Base-by-base conservation (phyloP, 306 rosid species). In the Quillaja saponaria region DNA sequence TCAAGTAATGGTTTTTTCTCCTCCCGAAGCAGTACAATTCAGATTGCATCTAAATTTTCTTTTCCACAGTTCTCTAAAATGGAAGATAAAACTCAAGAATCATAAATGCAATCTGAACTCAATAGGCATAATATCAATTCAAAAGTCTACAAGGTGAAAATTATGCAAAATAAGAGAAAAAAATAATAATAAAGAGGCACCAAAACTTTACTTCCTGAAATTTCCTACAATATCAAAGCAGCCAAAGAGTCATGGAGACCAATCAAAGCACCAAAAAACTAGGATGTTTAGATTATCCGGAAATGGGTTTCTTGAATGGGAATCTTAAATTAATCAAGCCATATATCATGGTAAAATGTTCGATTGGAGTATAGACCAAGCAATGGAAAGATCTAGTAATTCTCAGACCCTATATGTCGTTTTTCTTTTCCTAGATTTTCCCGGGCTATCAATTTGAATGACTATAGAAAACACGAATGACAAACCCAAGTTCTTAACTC, bases 381-480 rank as follows among this genome's bases (percentile, higher is more conserved):
- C 65, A 42, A 10, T n/a, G 3, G 40, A 33, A 9, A 59, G 2
- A 17, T n/a, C 44, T 46, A 46, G 55, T 33, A 40, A 37, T 60
- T 60, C 41, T 10, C 10, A 25, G 41, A 28, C 6, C 10, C 15
- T 14, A 25, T 18, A 31, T 41, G 6, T 44, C 2, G 37, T n/a
- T 17, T 35, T 54, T 71, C 40, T 57, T 56, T 56, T 52, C 18
- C 6, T 40, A 8, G n/a, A 54, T 40, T 42, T 61, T 11, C n/a
- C n/a, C n/a, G n/a, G n/a, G n/a, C n/a, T n/a, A 28, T 69, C 12
- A 16, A 45, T 13, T 2, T 25, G 31, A 25, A 25, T 25, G 31
- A 25, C 31, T 25, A n/a, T 10, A 3, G 55, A 28, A 34, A 62
- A 52, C 20, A 63, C 50, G n/a, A 15, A 1, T n/a, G 48, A 75